Conservation (phyloP, 2,329 filamentous ascomycete genomes). For the Fusarium liriodendri region DNA sequence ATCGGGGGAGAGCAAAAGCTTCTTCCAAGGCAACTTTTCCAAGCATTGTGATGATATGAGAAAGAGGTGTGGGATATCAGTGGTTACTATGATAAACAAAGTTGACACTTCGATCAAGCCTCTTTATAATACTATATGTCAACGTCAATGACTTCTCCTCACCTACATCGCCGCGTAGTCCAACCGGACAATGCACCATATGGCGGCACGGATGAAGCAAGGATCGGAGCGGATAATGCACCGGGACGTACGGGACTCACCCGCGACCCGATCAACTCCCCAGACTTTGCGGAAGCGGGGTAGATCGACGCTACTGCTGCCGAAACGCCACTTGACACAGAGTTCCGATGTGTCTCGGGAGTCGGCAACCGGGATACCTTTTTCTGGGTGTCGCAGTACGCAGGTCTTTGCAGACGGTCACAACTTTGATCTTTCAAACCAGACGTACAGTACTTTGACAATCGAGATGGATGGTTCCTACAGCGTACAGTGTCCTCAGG, state of each 20-base stretch:
- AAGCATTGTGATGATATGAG: conserved; percentile 54
- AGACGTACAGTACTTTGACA: background rate
- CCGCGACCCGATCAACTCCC: conserved; percentile 14
- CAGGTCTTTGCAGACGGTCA: background rate
- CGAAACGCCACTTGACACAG: background rate
- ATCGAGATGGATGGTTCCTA: conserved; percentile 23
- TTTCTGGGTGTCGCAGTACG: background rate
- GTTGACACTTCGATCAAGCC: background rate
- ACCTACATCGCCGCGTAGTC: background rate
- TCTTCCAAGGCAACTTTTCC: conserved; percentile 73
- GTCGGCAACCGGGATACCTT: conserved; percentile 28
- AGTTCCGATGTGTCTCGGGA: conserved; percentile 23
- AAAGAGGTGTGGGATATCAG: background rate
- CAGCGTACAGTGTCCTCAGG: conserved; percentile 22
- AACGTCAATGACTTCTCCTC: background rate
- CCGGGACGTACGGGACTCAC: background rate
- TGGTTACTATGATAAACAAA: background rate
- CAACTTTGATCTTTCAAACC: background rate
- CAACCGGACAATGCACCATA: conserved; percentile 18
- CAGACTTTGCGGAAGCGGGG: conserved; percentile 12
- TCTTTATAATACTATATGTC: background rate
- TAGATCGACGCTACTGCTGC: conserved; percentile 9
- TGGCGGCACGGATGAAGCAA: background rate
- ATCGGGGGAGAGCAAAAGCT: conserved; percentile 69
- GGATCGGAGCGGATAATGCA: conserved; percentile 23